Base-by-base conservation (phyloP, 768 basidiomycete species). In the Agaricus blazei region DNA sequence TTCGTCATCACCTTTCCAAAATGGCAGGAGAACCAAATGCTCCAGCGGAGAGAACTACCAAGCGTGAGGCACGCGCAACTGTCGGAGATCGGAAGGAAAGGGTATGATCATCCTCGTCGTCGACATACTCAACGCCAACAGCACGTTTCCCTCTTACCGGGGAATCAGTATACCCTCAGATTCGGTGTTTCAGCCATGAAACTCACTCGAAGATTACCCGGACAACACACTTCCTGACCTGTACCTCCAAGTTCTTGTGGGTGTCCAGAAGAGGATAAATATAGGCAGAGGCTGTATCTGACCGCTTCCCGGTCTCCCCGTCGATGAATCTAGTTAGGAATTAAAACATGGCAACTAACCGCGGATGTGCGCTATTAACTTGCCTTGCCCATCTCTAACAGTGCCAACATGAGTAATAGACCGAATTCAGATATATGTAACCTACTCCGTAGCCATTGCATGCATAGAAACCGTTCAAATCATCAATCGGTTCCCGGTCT, bases 11-110 rank as follows among this genome's bases (percentile, higher is more conserved):
- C 54, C 81, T 71, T 58, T 84, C 82, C 9, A 85, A 67, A 23
- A 85, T 80, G 1, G 76, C 64, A 3, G 81, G 77, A 9, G 82
- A 80, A 5, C 82, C 82, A 52, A 84, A 80, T 1, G 81, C 72
- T 0, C 81, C 82, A 3, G 74, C 74, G 1, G 78, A 75, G 14
- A 84, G 40, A 15, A 84, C 74, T 0, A 84, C 75, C 2, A 82
- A 67, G 3, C 68, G 69, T 9, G 75, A 72, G 5, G 77, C 75
- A 55, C 63, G 66, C 38, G 68, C 74, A 19, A 66, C 53, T 8
- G 56, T 51, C 6, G 60, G 48, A 28, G 66, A 58, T 37, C 58
- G 52, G n/a, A 56, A 47, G 37, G 59, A 59, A 37, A 67, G 64
- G 27, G 58, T 61, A 58, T 63, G 63, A 62, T 60, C 56, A 8